These are phyloP conservation scores for Leucocoprinus leucothites DNA, from an alignment of 768 basidiomycete genomes.

Conservation along the genomic window DNA sequence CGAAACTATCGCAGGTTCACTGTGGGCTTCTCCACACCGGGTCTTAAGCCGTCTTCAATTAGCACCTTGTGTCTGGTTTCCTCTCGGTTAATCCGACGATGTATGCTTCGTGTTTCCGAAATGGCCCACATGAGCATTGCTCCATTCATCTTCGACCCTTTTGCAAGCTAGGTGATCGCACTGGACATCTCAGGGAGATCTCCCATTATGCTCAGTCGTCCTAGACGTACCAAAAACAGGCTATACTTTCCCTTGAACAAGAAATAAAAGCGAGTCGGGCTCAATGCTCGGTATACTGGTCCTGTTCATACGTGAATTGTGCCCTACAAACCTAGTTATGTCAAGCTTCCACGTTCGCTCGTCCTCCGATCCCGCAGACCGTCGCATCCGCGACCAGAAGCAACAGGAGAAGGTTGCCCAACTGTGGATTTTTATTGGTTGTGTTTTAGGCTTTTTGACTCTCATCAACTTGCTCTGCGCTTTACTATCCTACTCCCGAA, in stretches of 20 bases:
- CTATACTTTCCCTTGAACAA: constrained; percentile 21
- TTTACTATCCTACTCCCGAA: constrained; percentile 6
- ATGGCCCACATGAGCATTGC: neutral
- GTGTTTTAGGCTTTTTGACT: constrained; percentile 34
- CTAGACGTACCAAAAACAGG: constrained; percentile 18
- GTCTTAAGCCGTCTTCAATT: neutral
- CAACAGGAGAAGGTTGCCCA: constrained; percentile 35
- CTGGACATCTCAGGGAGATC: neutral
- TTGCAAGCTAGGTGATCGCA: neutral
- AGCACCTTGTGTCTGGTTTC: neutral
- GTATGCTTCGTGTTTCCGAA: neutral
- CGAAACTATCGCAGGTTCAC: neutral
- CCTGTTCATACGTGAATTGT: neutral
- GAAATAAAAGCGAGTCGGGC: constrained; percentile 18
- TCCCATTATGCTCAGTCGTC: neutral
- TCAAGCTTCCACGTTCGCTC: neutral
- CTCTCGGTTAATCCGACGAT: constrained; percentile 1
- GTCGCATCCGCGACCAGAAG: constrained; percentile 28
- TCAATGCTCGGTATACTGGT: neutral
- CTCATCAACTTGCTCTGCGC: constrained; percentile 25
- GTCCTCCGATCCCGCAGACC: constrained; percentile 29
- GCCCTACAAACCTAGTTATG: neutral
- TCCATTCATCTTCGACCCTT: neutral
- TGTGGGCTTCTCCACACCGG: neutral
- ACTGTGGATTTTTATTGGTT: constrained; percentile 37